phyloP scores from a whole-genome alignment of 2,329 filamentous ascomycete species.

The Trichoderma koningii region DNA sequence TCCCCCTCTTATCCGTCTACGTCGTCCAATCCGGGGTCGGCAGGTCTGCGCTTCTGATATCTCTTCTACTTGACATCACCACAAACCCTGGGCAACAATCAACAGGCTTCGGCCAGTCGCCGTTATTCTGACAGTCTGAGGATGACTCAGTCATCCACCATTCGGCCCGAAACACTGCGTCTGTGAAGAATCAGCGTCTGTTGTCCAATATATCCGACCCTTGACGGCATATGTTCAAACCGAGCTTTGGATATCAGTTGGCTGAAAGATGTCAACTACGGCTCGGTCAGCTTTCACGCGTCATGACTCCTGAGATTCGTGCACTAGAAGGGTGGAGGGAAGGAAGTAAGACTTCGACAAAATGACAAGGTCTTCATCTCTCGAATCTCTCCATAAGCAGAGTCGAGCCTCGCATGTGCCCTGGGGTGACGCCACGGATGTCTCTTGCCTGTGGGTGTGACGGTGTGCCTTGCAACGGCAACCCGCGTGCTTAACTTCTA shows the following conservation, averaged over 20 bases:
- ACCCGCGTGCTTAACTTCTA: constrained; percentile 10
- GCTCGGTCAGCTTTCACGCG: background rate
- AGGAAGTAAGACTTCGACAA: background rate
- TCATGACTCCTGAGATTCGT: background rate
- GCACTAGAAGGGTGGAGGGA: background rate
- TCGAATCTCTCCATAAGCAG: background rate
- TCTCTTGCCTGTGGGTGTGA: constrained; percentile 5
- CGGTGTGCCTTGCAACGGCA: constrained; percentile 9
- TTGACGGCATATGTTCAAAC: background rate
- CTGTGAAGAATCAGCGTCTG: background rate
- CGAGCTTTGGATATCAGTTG: background rate
- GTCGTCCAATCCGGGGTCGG: background rate
- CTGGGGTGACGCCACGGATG: constrained; percentile 1
- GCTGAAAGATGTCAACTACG: background rate
- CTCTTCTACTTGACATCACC: background rate
- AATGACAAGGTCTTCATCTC: background rate
- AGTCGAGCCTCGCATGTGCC: constrained; percentile 3
- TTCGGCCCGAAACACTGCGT: constrained; percentile 21
- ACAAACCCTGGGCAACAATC: background rate
- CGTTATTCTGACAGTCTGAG: background rate
- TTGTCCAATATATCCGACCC: background rate
- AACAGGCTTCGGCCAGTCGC: background rate
- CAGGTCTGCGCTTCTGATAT: background rate
- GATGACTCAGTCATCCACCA: background rate
- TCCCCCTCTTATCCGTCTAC: constrained; percentile 12